These are phyloP conservation scores for Poteriospumella lacustris DNA, from an alignment of 108 stramenopile genomes.

Conservation along the genomic window DNA sequence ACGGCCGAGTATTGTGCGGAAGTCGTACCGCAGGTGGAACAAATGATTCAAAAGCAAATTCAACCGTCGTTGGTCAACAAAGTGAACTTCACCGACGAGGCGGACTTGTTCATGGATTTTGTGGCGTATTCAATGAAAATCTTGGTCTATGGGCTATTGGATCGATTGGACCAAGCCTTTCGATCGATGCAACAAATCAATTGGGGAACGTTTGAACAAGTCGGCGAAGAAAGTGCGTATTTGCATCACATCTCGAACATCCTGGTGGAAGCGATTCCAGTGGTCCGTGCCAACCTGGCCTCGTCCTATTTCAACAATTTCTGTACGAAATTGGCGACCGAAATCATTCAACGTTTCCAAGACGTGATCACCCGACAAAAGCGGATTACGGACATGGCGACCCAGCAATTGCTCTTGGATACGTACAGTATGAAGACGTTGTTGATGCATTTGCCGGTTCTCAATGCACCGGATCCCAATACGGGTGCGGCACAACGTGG, in stretches of 20 bases:
- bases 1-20: slow-evolving; percentile 97
- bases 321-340: slow-evolving; percentile 25
- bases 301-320: slow-evolving; percentile 27
- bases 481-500: neutral
- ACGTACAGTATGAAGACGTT: slow-evolving; percentile 87
- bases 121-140: slow-evolving; percentile 20
- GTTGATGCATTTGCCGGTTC: slow-evolving; percentile 73
- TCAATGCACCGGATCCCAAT: slow-evolving; percentile 28
- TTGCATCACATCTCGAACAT: neutral
- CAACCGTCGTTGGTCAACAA: neutral
- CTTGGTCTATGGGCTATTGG: slow-evolving; percentile 19
- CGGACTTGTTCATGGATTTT: slow-evolving; percentile 16
- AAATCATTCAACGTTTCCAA: slow-evolving; percentile 52
- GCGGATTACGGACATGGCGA: slow-evolving; percentile 78
- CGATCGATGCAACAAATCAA: slow-evolving; percentile 12
- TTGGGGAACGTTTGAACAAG: neutral
- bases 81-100: slow-evolving; percentile 12
- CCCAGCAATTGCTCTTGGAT: slow-evolving; percentile 95
- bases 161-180: slow-evolving; percentile 22
- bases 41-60: slow-evolving; percentile 4
- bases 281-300: neutral
- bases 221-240: slow-evolving; percentile 28
- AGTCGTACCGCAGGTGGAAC: slow-evolving; percentile 47
- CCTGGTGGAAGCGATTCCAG: neutral
- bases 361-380: slow-evolving; percentile 67